These are phyloP conservation scores for Anthracocystis setariae DNA, from an alignment of 1,284 basidiomycete species.

Conservation along the genomic window DNA sequence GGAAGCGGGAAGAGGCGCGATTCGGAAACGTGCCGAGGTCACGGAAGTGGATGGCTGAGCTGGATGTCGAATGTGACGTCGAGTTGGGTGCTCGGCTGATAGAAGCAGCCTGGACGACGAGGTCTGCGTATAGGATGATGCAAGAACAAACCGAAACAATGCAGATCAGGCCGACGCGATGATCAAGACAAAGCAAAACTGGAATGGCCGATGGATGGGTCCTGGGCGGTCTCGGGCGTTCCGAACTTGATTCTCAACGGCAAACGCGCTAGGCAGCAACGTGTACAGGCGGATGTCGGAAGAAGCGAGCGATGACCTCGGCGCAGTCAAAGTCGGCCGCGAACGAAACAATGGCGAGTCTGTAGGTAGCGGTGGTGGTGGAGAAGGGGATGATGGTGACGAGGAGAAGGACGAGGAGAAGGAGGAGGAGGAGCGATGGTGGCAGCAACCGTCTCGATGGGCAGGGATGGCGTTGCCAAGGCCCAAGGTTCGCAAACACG, in stretches of 20 bases:
- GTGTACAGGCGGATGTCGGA: too few species aligned
- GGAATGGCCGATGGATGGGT: too few species aligned
- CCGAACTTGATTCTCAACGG: too few species aligned
- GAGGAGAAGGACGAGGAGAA: slow-evolving; percentile 7
- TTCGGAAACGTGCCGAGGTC: neutral
- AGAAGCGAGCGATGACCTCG: slow-evolving; percentile 5
- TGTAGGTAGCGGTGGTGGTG: slow-evolving; percentile 11
- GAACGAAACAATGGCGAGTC: slow-evolving; percentile 1
- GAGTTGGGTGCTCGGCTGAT: neutral
- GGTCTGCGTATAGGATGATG: neutral
- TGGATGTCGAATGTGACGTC: neutral
- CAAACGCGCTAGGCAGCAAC: too few species aligned
- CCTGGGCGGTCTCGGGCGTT: too few species aligned
- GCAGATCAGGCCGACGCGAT: too few species aligned
- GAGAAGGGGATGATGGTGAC: slow-evolving; percentile 17
- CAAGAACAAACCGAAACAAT: too few species aligned
- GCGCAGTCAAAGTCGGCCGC: neutral
- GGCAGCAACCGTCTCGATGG: slow-evolving; percentile 4
- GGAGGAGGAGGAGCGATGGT: slow-evolving; percentile 2
- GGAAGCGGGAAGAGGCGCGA: slow-evolving; percentile 1
- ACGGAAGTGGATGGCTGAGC: neutral
- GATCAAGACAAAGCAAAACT: too few species aligned
- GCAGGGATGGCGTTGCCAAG: slow-evolving; percentile 11
- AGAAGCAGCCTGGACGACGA: neutral
- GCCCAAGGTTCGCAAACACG: neutral